phyloP scores from a whole-genome alignment of 2,329 filamentous ascomycete genomes.

The Geosmithia morbida region DNA sequence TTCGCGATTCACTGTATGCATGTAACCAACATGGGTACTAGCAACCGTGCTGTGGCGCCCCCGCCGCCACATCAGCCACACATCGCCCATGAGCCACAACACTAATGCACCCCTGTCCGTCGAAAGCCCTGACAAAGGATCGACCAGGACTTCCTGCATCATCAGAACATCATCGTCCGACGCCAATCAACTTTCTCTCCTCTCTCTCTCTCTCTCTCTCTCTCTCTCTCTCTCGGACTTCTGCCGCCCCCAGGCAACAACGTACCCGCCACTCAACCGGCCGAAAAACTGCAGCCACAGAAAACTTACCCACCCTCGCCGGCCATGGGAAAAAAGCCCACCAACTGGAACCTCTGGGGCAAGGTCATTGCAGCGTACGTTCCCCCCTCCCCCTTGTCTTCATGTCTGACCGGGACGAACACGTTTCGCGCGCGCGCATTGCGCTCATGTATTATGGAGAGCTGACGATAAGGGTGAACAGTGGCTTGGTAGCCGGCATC shows the following conservation, averaged over 20 bases:
- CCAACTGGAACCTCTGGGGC: conserved; percentile 42
- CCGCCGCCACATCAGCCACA: neutral
- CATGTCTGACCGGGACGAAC: neutral
- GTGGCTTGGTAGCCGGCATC: conserved; percentile 56
- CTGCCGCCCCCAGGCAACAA: neutral
- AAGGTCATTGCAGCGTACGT: conserved; percentile 62
- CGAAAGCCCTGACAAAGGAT: neutral
- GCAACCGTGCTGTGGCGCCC: neutral
- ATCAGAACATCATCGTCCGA: neutral
- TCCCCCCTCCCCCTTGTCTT: neutral
- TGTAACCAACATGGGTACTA: neutral
- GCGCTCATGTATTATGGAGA: neutral
- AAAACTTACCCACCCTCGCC: neutral
- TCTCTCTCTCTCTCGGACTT: neutral
- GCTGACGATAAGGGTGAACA: conserved; percentile 19
- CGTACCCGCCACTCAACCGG: neutral
- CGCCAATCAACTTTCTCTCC: neutral
- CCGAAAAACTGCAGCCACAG: neutral
- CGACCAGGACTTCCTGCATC: neutral
- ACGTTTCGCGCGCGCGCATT: no score
- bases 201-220: neutral
- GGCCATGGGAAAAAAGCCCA: conserved; percentile 24
- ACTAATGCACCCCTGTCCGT: neutral
- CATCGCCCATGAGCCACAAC: neutral
- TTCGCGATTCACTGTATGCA: neutral